Evolutionary conservation across 2,329 filamentous ascomycete species (phyloP).

Genomic region (Colletotrichum costaricense): DNA sequence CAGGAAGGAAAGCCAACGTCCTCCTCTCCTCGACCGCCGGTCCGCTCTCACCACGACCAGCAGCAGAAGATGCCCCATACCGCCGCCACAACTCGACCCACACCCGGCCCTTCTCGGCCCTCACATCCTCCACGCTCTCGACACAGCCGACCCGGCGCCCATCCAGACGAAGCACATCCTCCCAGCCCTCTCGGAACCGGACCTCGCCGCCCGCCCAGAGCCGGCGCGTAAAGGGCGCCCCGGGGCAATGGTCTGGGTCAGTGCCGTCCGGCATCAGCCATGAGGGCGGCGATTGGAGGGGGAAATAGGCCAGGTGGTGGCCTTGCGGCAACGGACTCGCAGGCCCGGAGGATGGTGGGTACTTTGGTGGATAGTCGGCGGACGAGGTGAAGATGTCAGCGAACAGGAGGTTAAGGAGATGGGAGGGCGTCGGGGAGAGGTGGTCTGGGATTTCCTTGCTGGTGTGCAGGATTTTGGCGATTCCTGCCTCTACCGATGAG

Average conservation of each 20-base stretch:
- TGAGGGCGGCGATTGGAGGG: conserved; percentile 71
- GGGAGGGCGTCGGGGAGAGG: conserved; percentile 68
- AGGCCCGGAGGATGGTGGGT: conserved; percentile 13
- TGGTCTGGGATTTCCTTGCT: conserved; percentile 54
- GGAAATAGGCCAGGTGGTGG: conserved; percentile 91
- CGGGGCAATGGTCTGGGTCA: conserved; percentile 82
- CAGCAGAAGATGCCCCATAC: conserved; percentile 48
- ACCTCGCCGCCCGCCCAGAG: conserved; percentile 91
- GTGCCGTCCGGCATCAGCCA: conserved; percentile 84
- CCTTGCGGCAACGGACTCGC: conserved; percentile 65
- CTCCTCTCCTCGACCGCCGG: conserved; percentile 58
- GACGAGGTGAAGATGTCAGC: conserved; percentile 59
- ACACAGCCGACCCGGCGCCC: conserved; percentile 53
- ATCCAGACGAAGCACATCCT: conserved; percentile 49
- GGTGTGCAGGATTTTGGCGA: conserved; percentile 25
- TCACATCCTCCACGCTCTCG: conserved; percentile 56
- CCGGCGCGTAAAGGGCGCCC: conserved; percentile 76
- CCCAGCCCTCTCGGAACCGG: conserved; percentile 56
- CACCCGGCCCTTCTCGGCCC: conserved; percentile 50
- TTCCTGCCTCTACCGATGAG: conserved; percentile 6
- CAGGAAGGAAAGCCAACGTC: conserved; percentile 64
- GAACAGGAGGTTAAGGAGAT: conserved; percentile 74
- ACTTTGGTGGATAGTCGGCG: conserved; percentile 21
- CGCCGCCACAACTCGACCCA: conserved; percentile 63
- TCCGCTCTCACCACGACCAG: conserved; percentile 4